Conservation (phyloP, 306 rosid genomes). For the Oxytropis ochrocephala region DNA sequence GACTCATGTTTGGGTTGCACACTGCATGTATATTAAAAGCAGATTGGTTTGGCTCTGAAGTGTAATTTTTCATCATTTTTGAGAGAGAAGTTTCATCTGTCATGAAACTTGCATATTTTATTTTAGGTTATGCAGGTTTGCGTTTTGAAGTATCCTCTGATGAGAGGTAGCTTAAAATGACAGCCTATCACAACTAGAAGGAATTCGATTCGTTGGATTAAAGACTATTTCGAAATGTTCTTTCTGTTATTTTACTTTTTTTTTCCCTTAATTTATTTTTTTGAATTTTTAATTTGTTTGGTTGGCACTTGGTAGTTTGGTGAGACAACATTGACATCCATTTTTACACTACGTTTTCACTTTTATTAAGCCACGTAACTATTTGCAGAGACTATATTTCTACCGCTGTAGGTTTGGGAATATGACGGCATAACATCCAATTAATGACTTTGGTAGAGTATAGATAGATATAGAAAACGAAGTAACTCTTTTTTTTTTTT, state of each 20-base stretch:
- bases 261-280: not conserved
- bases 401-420: not conserved
- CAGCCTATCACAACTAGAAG: conserved; percentile 2
- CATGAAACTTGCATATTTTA: not conserved
- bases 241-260: not conserved
- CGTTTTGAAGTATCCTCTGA: not conserved
- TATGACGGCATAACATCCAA: conserved; percentile 20
- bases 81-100: not conserved
- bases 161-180: conserved; percentile 18
- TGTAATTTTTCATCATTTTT: not conserved
- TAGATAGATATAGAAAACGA: not conserved
- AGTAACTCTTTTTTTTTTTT: too few relatives aligned
- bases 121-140: not conserved
- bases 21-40: not conserved
- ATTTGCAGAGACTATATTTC: not conserved
- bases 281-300: not conserved
- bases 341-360: conserved; percentile 11
- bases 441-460: not conserved
- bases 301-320: conserved; percentile 18
- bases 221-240: not conserved
- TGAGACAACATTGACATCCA: conserved; percentile 9
- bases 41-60: conserved; percentile 9
- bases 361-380: not conserved
- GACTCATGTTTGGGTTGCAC: conserved; percentile 1
- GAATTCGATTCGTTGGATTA: conserved; percentile 10